Base-by-base conservation (phyloP, 176 grass and related monocot species). In the Aegilops bicornis region DNA sequence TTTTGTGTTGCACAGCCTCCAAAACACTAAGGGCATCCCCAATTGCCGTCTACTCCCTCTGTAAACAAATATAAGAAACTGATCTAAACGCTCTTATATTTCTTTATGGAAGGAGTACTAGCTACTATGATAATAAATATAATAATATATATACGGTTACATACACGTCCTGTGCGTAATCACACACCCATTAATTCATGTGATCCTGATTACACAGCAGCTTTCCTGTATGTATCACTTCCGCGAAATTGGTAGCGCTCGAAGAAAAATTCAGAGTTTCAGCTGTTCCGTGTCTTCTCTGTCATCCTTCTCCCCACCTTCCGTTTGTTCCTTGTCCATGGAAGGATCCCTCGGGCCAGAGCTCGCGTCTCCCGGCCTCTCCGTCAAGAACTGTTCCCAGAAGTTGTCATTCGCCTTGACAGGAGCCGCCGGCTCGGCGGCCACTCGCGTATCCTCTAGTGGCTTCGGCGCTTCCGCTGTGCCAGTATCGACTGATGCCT, bases 331-430 rank as follows among this genome's bases (percentile, higher is more conserved):
- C 72, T 76, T 43, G 35, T 91, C 85, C 65, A 76, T 43, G 29
- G 74, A 77, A 77, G 77, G 80, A 65, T 94, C 86, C 59, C 77
- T 73, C 85, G 66, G 73, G 54, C 85, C 83, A 70, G 89, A 94
- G 72, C 85, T 91, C 73, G 92, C 85, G 52, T 96, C 97, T 86
- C 88, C 96, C 1, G 96, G 93, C 60, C 93, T 95, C 84, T 98
- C 96, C 0, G 90, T 96, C 52, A 96, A 85, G 71, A 99, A 99
- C 79, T 96, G 97, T 87, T 96, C 97, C 97, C 97, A 99, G 85
- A 99, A 99, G 84, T 91, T 85, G 87, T 99, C 97, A 62, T 96
- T 99, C 75, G 80, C 87, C 79, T 91, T 92, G 17, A 68, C 80
- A 19, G 82, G 82, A 33, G 58, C 86, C 52, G 59, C 82, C 25